Evolutionary conservation across 805 yeast genomes (phyloP).

Genomic region (Brettanomyces anomalus): DNA sequence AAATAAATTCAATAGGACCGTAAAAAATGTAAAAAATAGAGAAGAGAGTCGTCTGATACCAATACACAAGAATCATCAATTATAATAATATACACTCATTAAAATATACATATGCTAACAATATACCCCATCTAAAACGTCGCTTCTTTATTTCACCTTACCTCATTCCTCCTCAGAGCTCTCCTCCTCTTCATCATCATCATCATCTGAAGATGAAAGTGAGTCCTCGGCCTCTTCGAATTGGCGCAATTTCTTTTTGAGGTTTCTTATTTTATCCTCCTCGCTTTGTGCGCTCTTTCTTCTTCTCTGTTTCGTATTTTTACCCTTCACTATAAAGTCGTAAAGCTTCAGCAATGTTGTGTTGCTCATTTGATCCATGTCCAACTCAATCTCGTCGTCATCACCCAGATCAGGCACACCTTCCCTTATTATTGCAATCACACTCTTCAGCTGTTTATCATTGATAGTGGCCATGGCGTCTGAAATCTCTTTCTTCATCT

Average conservation of each 20-base stretch:
- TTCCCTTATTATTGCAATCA: conserved; percentile 77
- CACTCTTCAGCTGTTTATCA: conserved; percentile 75
- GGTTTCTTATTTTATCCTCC: conserved; percentile 64
- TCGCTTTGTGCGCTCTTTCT: conserved; percentile 45
- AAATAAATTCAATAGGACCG: too few species aligned
- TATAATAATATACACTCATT: not conserved
- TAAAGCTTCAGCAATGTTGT: conserved; percentile 74
- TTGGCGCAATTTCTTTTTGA: conserved; percentile 69
- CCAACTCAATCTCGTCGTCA: conserved; percentile 93
- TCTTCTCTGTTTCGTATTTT: conserved; percentile 25
- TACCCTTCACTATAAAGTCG: conserved; percentile 60
- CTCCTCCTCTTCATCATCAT: conserved; percentile 47
- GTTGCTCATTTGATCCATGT: conserved; percentile 87
- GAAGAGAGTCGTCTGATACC: too few species aligned
- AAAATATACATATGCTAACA: conserved; percentile 1
- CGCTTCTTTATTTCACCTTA: too few species aligned
- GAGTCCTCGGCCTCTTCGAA: conserved; percentile 42
- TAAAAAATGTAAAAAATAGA: too few species aligned
- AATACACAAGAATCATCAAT: not conserved
- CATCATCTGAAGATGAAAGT: conserved; percentile 46
- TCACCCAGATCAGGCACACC: conserved; percentile 56
- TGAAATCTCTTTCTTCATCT: conserved; percentile 90
- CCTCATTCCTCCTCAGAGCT: conserved; percentile 4
- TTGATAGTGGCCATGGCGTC: conserved; percentile 71
- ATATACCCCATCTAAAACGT: not conserved